Evolutionary conservation across 352 stramenopile genomes (phyloP).

Genomic region (Pythium pectinolyticum): DNA sequence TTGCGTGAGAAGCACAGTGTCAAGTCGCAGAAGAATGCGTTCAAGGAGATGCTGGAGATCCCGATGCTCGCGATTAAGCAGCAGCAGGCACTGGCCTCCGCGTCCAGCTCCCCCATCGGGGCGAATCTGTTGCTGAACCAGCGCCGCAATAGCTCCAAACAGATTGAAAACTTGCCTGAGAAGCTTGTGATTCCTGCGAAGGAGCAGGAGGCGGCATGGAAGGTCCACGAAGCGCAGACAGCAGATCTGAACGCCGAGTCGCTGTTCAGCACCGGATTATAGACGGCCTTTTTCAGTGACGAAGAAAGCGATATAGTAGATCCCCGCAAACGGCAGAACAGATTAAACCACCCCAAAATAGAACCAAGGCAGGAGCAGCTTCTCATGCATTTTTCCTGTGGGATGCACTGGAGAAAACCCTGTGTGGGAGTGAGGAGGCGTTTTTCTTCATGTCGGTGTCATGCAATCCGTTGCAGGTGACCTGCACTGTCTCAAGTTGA

Average conservation of each 20-base stretch:
- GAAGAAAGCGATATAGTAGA: not conserved
- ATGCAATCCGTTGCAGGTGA: not conserved
- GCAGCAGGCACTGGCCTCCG: constrained; percentile 31
- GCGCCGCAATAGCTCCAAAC: constrained; percentile 43
- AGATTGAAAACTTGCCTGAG: constrained; percentile 67
- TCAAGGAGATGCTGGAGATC: constrained; percentile 77
- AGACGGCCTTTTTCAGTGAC: no score
- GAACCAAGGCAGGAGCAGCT: not conserved
- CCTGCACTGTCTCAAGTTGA: constrained; percentile 8
- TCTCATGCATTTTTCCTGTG: not conserved
- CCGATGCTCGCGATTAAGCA: constrained; percentile 61
- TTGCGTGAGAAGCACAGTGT: constrained; percentile 74
- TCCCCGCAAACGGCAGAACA: not conserved
- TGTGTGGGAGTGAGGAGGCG: no score
- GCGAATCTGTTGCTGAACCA: constrained; percentile 24
- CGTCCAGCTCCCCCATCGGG: constrained; percentile 33
- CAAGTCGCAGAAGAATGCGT: constrained; percentile 82
- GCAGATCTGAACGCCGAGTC: constrained; percentile 47
- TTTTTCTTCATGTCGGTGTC: no score
- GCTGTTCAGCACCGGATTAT: constrained; percentile 35
- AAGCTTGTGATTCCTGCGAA: constrained; percentile 62
- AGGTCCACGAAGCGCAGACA: constrained; percentile 52
- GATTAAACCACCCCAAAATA: not conserved
- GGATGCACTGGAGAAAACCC: not conserved
- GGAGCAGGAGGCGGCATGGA: constrained; percentile 42